A percentile compares a stretch with the other conserved stretches of the same genome.
phyloP scores from a whole-genome alignment of 2,329 filamentous ascomycete species.

The Cladophialophora immunda region DNA sequence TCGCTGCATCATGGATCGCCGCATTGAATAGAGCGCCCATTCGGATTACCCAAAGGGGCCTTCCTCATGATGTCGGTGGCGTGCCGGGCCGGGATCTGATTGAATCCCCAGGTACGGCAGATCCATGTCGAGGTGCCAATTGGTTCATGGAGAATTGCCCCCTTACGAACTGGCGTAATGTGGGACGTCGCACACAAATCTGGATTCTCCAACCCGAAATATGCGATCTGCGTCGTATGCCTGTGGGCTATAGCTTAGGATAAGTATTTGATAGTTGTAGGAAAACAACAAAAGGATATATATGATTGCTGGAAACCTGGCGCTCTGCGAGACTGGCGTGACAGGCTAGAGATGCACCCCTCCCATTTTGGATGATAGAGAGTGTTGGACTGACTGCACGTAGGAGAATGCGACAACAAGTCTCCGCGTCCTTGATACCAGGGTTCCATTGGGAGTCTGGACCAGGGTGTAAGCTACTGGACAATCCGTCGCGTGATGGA shows the following conservation, averaged over 20 bases:
- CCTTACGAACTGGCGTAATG: not conserved
- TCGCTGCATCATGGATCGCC: not conserved
- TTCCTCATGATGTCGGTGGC: constrained; percentile 3
- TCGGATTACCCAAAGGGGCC: constrained; percentile 8
- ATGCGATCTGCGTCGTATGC: not conserved
- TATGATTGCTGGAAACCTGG: no score
- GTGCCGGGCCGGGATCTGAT: not conserved
- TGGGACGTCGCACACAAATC: not conserved
- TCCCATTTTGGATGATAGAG: not conserved
- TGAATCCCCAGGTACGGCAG: not conserved
- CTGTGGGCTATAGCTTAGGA: not conserved
- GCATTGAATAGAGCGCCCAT: not conserved
- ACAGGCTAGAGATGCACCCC: not conserved
- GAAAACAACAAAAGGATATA: not conserved
- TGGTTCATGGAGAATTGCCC: not conserved
- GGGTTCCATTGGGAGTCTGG: not conserved
- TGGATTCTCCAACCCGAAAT: not conserved
- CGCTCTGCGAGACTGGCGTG: not conserved
- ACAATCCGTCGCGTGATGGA: not conserved
- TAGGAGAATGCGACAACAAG: not conserved
- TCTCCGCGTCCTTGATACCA: not conserved
- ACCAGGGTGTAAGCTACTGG: not conserved
- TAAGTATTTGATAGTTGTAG: not conserved
- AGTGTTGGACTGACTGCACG: not conserved
- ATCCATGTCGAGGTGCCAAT: not conserved